Evolutionary conservation across 2,329 filamentous ascomycete genomes (phyloP), one percentile per base, ranked within the genome.

Genomic region (Hirsutella minnesotensis): DNA sequence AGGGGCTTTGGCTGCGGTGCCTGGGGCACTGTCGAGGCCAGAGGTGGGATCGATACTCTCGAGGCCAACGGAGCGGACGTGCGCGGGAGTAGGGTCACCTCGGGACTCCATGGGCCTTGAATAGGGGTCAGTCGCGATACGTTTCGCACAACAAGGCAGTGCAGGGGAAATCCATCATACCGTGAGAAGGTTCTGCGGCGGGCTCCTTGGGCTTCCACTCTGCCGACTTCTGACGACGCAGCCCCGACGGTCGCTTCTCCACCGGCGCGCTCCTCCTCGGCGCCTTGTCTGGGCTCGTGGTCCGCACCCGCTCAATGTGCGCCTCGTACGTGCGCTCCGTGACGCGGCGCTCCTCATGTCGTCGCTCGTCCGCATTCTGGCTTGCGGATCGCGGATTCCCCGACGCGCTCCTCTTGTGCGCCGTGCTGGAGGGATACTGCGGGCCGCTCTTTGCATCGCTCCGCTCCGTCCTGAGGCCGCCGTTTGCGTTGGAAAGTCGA

Each of bases 11-110:
- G 67, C 40, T 75, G 65, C 2, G 89, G 88, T 24, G 85, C 79
- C 47, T 80, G 70, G 3, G 82, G 81, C 12, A 89, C 86, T 30
- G 90, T 70, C 31, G 67, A 81, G 2, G 87, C 86, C 39, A 94
- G 67, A 3, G 90, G 90, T 18, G 85, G 77, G 45, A 73, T 68
- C 7, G 72, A 73, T 50, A 76, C 64, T 53, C 73, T 66, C 38
- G 64, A 81, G 9, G 88, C 87, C 40, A 95, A 66, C 4, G 92
- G 92, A 13, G 78, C 77, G 21, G 75, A 71, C 1, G 77, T 79
- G 51, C 78, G 78, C 5, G 76, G 70, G 30, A 89, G 69, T 19
- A 96, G 67, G 1, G 75, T 81, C 9, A 80, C 90, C 57, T 86
- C 76, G 1, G 92, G 90, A 44, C 79, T 81, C 92, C 92, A 96